A percentile compares a stretch with the other conserved stretches of the same genome.
Conservation (phyloP, 306 rosid species). For the Delonix regia region DNA sequence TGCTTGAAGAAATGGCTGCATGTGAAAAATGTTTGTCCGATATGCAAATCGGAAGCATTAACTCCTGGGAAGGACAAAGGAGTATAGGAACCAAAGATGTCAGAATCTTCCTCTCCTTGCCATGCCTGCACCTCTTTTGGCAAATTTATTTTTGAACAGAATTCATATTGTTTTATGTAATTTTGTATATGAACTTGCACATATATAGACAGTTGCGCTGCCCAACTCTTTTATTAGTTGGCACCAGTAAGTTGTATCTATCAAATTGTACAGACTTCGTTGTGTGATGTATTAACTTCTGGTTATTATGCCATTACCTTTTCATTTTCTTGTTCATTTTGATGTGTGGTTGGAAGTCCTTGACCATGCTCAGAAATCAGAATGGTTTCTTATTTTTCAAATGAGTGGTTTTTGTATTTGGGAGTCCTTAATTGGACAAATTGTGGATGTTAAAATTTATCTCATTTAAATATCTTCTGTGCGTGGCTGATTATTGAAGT, state of each 20-base stretch:
- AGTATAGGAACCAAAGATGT: conserved; percentile 41
- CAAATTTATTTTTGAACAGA: conserved; percentile 46
- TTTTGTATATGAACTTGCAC: conserved; percentile 65
- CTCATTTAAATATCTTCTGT: background rate
- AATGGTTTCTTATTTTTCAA: too few species aligned
- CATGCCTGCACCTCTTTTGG: conserved; percentile 28
- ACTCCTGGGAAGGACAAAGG: conserved; percentile 33
- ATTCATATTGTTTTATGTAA: conserved; percentile 38
- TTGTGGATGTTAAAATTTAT: background rate
- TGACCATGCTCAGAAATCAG: background rate
- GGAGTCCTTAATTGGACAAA: background rate
- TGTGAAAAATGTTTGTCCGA: conserved; percentile 85
- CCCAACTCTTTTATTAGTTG: conserved; percentile 68
- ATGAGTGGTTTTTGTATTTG: background rate
- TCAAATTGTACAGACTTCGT: conserved; percentile 72
- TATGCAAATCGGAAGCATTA: conserved; percentile 94
- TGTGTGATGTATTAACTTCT: conserved; percentile 41
- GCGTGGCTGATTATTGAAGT: background rate
- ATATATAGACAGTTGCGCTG: conserved; percentile 52
- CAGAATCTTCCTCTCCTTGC: conserved; percentile 30
- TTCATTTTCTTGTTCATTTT: conserved; percentile 21
- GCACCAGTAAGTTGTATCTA: conserved; percentile 64
- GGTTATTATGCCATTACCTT: conserved; percentile 41
- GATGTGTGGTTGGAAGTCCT: conserved; percentile 19
- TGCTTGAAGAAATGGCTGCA: conserved; percentile 86